Percentiles rank a stretch among this genome's conserved stretches.
Conservation (phyloP, 1,139 yeast genomes). For the Ogataea hybrid region DNA sequence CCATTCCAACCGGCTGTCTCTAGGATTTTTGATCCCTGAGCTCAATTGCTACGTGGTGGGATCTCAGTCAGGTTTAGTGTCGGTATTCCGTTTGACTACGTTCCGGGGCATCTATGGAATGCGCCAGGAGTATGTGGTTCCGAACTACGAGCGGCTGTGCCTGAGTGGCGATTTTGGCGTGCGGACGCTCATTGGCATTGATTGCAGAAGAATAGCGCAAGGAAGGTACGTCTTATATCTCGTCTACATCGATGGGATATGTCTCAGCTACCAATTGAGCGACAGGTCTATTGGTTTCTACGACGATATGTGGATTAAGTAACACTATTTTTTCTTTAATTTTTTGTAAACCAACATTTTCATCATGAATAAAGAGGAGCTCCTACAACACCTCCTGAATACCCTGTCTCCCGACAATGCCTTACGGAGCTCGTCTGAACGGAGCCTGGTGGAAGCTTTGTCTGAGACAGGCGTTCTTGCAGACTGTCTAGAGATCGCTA, state of each 20-base stretch:
- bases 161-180: constrained; percentile 21
- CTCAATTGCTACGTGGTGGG: constrained; percentile 53
- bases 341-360: neutral
- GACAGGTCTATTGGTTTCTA: neutral
- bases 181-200: constrained; percentile 29
- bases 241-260: constrained; percentile 27
- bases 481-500: constrained; percentile 43
- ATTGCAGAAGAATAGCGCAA: constrained; percentile 12
- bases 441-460: constrained; percentile 10
- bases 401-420: constrained; percentile 28
- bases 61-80: constrained; percentile 58
- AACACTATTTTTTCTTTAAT: neutral
- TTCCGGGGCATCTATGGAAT: constrained; percentile 56
- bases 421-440: constrained; percentile 18
- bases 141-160: constrained; percentile 32
- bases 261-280: constrained; percentile 22
- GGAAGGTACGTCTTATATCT: constrained; percentile 18
- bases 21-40: constrained; percentile 51
- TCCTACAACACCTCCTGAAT: constrained; percentile 26
- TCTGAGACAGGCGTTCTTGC: constrained; percentile 15
- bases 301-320: constrained; percentile 7
- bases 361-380: constrained; percentile 20
- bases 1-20: constrained; percentile 51
- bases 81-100: constrained; percentile 55
- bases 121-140: constrained; percentile 60